Base-by-base conservation (phyloP, 495 filamentous ascomycete species). In the Physcia stellaris region DNA sequence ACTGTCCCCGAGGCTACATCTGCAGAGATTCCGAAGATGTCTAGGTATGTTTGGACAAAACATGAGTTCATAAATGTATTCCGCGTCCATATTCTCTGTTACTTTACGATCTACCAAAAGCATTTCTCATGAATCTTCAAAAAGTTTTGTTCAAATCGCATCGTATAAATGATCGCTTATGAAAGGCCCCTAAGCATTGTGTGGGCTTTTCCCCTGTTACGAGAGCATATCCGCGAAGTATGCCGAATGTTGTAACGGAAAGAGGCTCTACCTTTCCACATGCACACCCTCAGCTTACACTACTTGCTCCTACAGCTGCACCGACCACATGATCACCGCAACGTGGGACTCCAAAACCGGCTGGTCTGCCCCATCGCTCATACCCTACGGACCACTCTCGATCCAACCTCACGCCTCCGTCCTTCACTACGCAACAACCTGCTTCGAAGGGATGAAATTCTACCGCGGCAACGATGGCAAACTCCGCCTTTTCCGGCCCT, bases 341-440 rank as follows among this genome's bases (percentile, higher is more conserved):
- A 56, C 60, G 23, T 94, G 87, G 86, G 77, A 71, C 13, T 59
- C 51, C 4, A 49, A 53, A 26, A 54, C 54, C 12, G 87, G 87
- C 46, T 95, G 87, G 87, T 63, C 66, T 12, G 69, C 75, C 0
- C 88, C 87, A 11, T 70, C 84, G 43, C 63, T 95, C 30, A 73
- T 72, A 48, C 84, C 87, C 1, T 90, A 79, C 57, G 77, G 80
- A 37, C 83, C 85, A 19, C 63, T 95, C 20, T 69, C 70, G 47
- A 70, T 95, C 52, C 79, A 83, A 59, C 87, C 87, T 5, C 86
- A 80, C 11, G 80, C 86, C 12, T 83, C 78, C n/a, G 73, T 76
- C 20, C 73, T 94, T 26, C 85, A 94, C 64, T 94, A 94, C 56
- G 86, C 86, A 12, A 90, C 83, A 26, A 80, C 88, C 51, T 94